A percentile compares a stretch with the other conserved stretches of the same genome.
phyloP scores from a whole-genome alignment of 352 stramenopile species.

The Phytophthora sp. region DNA sequence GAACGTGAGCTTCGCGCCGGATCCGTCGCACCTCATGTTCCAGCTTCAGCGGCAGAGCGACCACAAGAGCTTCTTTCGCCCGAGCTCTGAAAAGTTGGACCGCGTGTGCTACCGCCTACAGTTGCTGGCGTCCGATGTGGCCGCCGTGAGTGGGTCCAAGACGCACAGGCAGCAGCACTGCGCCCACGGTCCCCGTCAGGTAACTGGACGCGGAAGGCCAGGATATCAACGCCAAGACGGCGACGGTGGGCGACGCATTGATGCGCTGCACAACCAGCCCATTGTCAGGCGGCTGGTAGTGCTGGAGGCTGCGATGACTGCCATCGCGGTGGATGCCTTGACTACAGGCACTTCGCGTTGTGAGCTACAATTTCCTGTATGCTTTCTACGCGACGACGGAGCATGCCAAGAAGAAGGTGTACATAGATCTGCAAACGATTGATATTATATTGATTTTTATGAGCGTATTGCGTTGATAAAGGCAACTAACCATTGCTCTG shows the following conservation, averaged over 20 bases:
- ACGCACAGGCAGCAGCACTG: constrained; percentile 28
- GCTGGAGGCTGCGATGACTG: constrained; percentile 52
- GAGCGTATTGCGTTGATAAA: too few relatives aligned
- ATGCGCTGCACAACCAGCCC: constrained; percentile 65
- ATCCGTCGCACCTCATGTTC: constrained; percentile 58
- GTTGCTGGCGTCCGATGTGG: constrained; percentile 42
- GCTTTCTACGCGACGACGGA: constrained; percentile 71
- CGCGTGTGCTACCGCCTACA: constrained; percentile 69
- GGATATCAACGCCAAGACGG: constrained; percentile 43
- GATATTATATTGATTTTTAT: too few relatives aligned
- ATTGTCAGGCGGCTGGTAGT: constrained; percentile 52
- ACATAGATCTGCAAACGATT: too few relatives aligned
- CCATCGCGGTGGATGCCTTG: constrained; percentile 46
- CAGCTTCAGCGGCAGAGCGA: constrained; percentile 54
- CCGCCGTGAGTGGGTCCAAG: constrained; percentile 6
- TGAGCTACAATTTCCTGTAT: constrained; percentile 87
- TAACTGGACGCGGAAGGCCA: constrained; percentile 43
- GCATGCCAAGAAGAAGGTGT: constrained; percentile 56
- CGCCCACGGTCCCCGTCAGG: constrained; percentile 40
- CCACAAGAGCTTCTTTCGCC: constrained; percentile 58
- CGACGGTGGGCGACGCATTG: constrained; percentile 53
- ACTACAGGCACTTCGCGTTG: constrained; percentile 60
- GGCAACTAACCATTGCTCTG: too few relatives aligned
- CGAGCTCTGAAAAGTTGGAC: constrained; percentile 48
- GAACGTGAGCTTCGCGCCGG: constrained; percentile 50